These are phyloP conservation scores for Ceratocystis harringtonii DNA, from an alignment of 2,329 filamentous ascomycete genomes.

Conservation along the genomic window DNA sequence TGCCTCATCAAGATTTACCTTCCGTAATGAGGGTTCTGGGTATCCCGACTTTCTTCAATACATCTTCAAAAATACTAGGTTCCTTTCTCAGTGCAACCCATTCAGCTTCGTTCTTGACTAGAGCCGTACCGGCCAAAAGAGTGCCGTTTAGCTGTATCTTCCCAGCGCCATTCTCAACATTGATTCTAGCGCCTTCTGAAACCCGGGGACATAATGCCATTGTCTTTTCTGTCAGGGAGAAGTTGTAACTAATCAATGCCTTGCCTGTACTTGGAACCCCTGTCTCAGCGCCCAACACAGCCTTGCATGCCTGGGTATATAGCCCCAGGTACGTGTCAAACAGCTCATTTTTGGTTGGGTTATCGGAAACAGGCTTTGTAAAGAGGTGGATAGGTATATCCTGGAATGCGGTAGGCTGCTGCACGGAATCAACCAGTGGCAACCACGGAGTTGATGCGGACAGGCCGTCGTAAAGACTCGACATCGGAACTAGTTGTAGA, in stretches of 20 bases:
- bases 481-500: conserved; percentile 53
- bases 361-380: conserved; percentile 25
- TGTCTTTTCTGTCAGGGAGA: conserved; percentile 40
- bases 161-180: conserved; percentile 25
- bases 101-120: conserved; percentile 44
- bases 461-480: conserved; percentile 44
- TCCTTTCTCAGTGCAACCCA: conserved; percentile 39
- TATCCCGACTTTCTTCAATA: conserved; percentile 24
- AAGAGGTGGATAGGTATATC: conserved; percentile 33
- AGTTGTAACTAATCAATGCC: conserved; percentile 46
- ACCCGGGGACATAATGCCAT: conserved; percentile 41
- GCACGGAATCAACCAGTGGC: conserved; percentile 33
- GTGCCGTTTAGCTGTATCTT: conserved; percentile 44
- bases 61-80: conserved; percentile 15
- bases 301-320: conserved; percentile 32
- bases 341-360: conserved; percentile 26
- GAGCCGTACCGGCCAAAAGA: conserved; percentile 45
- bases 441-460: conserved; percentile 28
- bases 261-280: conserved; percentile 25
- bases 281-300: conserved; percentile 22
- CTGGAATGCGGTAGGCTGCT: conserved; percentile 8
- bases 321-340: conserved; percentile 32
- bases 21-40: neutral
- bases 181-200: conserved; percentile 33
- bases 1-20: no score